Conservation (phyloP, 2,329 filamentous ascomycete species). For the Aspergillus awamori region DNA sequence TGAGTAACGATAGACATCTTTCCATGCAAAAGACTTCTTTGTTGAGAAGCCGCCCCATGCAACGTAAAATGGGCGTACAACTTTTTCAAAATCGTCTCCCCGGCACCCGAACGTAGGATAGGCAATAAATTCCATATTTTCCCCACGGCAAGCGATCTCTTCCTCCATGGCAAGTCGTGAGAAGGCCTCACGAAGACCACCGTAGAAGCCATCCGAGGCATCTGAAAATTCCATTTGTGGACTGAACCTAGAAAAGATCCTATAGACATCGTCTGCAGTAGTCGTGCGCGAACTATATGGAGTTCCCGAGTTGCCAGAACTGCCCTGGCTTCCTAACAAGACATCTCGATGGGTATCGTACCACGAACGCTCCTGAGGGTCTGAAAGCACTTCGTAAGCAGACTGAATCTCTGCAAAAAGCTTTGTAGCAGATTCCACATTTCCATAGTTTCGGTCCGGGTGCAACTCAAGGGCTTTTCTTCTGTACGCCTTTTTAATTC, state of each 20-base stretch:
- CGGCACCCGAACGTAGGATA: slow-evolving; percentile 84
- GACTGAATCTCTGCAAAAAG: slow-evolving; percentile 90
- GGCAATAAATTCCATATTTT: slow-evolving; percentile 60
- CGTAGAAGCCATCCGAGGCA: slow-evolving; percentile 80
- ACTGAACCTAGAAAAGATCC: slow-evolving; percentile 79
- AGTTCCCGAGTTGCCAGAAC: slow-evolving; percentile 53
- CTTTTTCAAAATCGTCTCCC: slow-evolving; percentile 72
- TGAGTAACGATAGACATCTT: slow-evolving; percentile 77
- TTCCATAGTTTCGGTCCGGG: slow-evolving; percentile 88
- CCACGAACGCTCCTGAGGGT: slow-evolving; percentile 94
- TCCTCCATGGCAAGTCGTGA: slow-evolving; percentile 81
- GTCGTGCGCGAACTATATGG: slow-evolving; percentile 74
- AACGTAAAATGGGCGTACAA: slow-evolving; percentile 79
- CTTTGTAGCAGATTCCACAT: slow-evolving; percentile 79
- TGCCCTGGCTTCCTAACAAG: slow-evolving; percentile 69
- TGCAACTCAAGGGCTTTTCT: slow-evolving; percentile 90
- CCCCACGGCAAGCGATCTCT: slow-evolving; percentile 70
- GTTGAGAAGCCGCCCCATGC: slow-evolving; percentile 82
- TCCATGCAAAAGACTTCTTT: slow-evolving; percentile 84
- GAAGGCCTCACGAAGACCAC: slow-evolving; percentile 75
- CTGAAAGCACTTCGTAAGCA: slow-evolving; percentile 93
- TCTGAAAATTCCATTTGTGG: slow-evolving; percentile 78
- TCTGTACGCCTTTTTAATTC: slow-evolving; percentile 91
- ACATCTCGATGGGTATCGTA: slow-evolving; percentile 92
- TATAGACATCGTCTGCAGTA: slow-evolving; percentile 75